Evolutionary conservation across 2,329 filamentous ascomycete genomes (phyloP), one percentile per base, ranked within the genome.

Genomic region (Pseudocercospora fijiensis): DNA sequence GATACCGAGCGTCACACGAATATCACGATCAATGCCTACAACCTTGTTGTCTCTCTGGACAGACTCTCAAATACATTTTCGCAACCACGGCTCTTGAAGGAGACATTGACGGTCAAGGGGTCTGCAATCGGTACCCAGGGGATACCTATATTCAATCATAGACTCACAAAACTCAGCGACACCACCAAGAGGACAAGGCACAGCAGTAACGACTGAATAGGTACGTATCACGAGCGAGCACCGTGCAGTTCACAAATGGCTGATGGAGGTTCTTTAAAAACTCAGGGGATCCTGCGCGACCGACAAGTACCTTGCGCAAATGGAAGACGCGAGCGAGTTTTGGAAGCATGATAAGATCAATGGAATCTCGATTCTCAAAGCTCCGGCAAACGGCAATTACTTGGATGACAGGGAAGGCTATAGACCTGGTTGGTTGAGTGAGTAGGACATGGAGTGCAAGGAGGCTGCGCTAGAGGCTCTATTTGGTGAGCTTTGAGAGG

Each of bases 301-400:
- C 26, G 30, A 51, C 28, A 58, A 28, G 27, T 62, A 51, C 22
- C n/a, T 58, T n/a, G 60, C 60, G 53, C 57, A 52, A 11, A 28
- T 47, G 55, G 60, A 53, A 11, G 55, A 58, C 20, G 41, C 2
- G 7, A 52, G 18, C 20, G 60, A 30, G 18, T 43, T 62, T 30
- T 33, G 41, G 26, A 22, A 43, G 52, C 27, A 49, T 28, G 26
- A 47, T 24, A 11, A 55, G 24, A 55, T 55, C 51, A 55, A 55
- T 20, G 51, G 51, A 9, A 55, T 10, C 51, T 55, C 51, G n/a
- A 24, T 55, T 16, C n/a, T 28, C 18, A 24, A 55, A 20, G 24
- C n/a, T 20, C 51, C 51, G 3, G 51, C 16, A 9, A n/a, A 55
- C 16, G 26, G 9, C 51, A 55, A n/a, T 11, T 33, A 55, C 24